Percentiles rank a stretch among this genome's conserved stretches.
Evolutionary conservation across 805 yeast genomes (phyloP).

Genomic region (Yarrowia sp.): DNA sequence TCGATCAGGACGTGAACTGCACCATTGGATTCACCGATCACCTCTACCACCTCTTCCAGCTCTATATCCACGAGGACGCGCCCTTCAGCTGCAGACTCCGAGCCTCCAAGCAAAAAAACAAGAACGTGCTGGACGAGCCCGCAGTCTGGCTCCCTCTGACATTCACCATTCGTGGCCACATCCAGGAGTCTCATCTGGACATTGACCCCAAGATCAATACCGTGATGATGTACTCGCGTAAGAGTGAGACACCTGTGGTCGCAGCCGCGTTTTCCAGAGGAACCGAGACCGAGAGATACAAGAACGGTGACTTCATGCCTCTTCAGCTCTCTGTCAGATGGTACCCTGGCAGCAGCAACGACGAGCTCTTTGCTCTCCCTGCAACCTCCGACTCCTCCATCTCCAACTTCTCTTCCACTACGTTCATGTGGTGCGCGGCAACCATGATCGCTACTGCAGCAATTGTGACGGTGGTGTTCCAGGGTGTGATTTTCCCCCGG

Average conservation of each 20-base stretch:
- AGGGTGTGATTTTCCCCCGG: constrained; percentile 26
- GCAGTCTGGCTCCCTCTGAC: constrained; percentile 50
- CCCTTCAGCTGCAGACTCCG: constrained; percentile 65
- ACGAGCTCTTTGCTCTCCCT: constrained; percentile 27
- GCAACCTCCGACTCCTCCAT: constrained; percentile 15
- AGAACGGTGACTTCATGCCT: constrained; percentile 63
- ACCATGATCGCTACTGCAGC: constrained; percentile 27
- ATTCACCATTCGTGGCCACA: constrained; percentile 62
- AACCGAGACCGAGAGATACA: constrained; percentile 57
- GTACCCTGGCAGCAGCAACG: constrained; percentile 37
- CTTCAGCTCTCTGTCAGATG: constrained; percentile 59
- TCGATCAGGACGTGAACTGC: constrained; percentile 52
- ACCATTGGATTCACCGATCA: constrained; percentile 63
- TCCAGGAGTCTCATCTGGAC: constrained; percentile 67
- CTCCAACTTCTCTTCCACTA: constrained; percentile 28
- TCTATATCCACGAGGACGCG: constrained; percentile 72
- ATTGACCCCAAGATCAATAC: constrained; percentile 58
- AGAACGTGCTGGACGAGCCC: constrained; percentile 6
- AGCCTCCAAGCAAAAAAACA: constrained; percentile 26
- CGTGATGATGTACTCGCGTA: constrained; percentile 43
- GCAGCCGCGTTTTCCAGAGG: constrained; percentile 61
- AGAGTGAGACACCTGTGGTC: constrained; percentile 48
- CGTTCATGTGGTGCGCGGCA: constrained; percentile 15
- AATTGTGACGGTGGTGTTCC: constrained; percentile 23
- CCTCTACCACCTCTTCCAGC: constrained; percentile 66